Evolutionary conservation across 1,284 basidiomycete species (phyloP), one percentile per base, ranked within the genome.

Genomic region (Wallemia ichthyophaga): DNA sequence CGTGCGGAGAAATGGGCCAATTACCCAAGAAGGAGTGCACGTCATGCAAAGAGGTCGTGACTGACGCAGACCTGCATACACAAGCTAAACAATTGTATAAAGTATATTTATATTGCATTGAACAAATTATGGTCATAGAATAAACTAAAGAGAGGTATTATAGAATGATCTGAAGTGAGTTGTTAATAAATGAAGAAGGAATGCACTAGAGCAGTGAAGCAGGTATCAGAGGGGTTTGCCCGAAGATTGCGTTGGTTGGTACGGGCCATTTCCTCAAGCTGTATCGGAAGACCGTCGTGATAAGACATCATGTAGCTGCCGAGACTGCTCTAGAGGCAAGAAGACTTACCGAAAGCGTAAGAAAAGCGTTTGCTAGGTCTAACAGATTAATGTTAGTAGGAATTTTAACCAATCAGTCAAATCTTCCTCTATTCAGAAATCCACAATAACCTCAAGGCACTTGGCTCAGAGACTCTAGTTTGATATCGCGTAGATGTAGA

Each of bases 401-500:
- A n/a, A n/a, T n/a, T n/a, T n/a, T n/a, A n/a, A n/a, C 28, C 28
- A 21, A 21, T 17, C 37, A 17, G 37, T 48, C 37, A 31, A 31
- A 31, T 31, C 28, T 31, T 48, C n/a, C 37, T 15, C 17, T 48
- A 5, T 48, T 48, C 37, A 48, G 37, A 48, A 48, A 48, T 48
- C 37, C 37, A 48, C 37, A 48, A 48, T 48, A 48, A 48, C 37
- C 37, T 48, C 37, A 48, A 48, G 37, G 37, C 37, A 48, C 37
- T 48, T 48, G 37, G 37, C 37, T 48, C 37, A 48, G 37, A 48
- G 37, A 48, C 37, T 48, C 37, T 48, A 48, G 37, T 48, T 48
- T 48, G 37, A 48, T 48, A 48, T 48, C 37, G 37, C 37, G 37
- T 21, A 48, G 37, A 48, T 48, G 37, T 48, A 48, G 17, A 48